Evolutionary conservation across 495 filamentous ascomycete genomes (phyloP).

Genomic region (Amorphotheca resinae): DNA sequence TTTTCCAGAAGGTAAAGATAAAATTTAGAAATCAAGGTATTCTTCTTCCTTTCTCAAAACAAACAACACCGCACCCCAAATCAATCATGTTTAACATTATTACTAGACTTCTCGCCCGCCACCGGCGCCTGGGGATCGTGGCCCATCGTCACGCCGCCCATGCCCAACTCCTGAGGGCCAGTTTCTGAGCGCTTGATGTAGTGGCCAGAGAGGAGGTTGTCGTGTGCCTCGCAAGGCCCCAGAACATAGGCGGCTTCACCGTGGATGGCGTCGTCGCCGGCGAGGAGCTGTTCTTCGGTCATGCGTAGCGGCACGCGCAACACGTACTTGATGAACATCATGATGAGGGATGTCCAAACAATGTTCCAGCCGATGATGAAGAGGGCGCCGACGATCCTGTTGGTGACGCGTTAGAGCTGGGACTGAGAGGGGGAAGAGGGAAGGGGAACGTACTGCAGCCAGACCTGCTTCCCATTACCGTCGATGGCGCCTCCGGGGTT

Average conservation of each 20-base stretch:
- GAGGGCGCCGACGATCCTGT: constrained; percentile 29
- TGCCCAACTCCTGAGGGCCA: constrained; percentile 1
- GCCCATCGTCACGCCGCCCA: constrained; percentile 9
- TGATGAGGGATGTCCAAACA: constrained; percentile 40
- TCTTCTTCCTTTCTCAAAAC: no score
- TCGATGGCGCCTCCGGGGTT: constrained; percentile 39
- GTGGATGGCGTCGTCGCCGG: constrained; percentile 39
- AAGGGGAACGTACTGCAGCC: constrained; percentile 25
- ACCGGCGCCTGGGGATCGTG: constrained; percentile 3
- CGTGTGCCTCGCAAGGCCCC: constrained; percentile 11
- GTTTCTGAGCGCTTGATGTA: constrained; percentile 7
- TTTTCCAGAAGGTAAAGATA: no score
- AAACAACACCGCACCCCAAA: no score
- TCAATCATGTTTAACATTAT: constrained; percentile 7
- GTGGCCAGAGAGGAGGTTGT: constrained; percentile 7
- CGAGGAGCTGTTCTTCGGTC: constrained; percentile 32
- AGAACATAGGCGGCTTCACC: constrained; percentile 37
- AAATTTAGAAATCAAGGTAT: no score
- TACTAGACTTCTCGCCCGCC: neutral
- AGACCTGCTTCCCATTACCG: constrained; percentile 42
- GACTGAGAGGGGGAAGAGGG: neutral
- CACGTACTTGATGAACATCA: constrained; percentile 44
- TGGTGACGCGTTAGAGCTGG: neutral
- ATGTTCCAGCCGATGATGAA: constrained; percentile 45
- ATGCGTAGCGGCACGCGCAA: constrained; percentile 36